phyloP scores from a whole-genome alignment of 345 rosid species.

The Cardamine resedifolia region DNA sequence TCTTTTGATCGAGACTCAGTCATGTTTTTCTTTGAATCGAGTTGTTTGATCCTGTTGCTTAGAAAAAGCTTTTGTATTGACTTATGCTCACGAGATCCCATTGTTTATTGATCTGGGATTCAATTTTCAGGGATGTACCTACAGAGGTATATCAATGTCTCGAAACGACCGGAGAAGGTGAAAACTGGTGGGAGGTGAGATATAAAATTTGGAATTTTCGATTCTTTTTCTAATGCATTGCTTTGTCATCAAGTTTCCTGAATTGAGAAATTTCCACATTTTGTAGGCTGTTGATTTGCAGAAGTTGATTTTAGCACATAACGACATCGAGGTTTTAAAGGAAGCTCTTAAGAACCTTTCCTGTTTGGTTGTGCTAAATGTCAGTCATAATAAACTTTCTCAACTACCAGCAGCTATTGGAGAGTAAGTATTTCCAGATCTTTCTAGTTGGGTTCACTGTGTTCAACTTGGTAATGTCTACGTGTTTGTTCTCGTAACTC shows the following conservation, averaged over 20 bases:
- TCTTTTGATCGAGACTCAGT: constrained; percentile 17
- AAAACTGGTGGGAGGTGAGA: constrained; percentile 98
- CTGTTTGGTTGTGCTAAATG: constrained; percentile 64
- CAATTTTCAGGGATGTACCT: constrained; percentile 64
- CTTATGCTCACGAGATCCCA: constrained; percentile 10
- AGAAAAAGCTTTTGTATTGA: neutral
- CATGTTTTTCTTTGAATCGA: constrained; percentile 4
- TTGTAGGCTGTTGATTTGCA: constrained; percentile 82
- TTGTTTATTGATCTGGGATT: constrained; percentile 22
- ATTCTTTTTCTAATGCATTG: neutral
- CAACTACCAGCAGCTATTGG: constrained; percentile 78
- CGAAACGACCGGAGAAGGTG: constrained; percentile 70
- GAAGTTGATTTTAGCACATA: constrained; percentile 93
- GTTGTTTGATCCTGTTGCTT: constrained; percentile 10
- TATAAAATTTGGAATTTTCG: neutral
- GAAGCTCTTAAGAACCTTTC: constrained; percentile 77
- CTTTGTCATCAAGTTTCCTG: constrained; percentile 3
- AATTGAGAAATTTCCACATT: neutral
- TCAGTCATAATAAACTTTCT: constrained; percentile 74
- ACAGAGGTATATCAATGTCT: constrained; percentile 59
- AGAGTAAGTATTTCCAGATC: constrained; percentile 55
- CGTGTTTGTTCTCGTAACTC: neutral
- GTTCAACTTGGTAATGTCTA: constrained; percentile 7
- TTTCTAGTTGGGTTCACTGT: neutral
- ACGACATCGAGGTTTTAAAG: constrained; percentile 63